Conservation (phyloP, 192 early-diverging fungal genomes). For the Coemansia aciculifera region DNA sequence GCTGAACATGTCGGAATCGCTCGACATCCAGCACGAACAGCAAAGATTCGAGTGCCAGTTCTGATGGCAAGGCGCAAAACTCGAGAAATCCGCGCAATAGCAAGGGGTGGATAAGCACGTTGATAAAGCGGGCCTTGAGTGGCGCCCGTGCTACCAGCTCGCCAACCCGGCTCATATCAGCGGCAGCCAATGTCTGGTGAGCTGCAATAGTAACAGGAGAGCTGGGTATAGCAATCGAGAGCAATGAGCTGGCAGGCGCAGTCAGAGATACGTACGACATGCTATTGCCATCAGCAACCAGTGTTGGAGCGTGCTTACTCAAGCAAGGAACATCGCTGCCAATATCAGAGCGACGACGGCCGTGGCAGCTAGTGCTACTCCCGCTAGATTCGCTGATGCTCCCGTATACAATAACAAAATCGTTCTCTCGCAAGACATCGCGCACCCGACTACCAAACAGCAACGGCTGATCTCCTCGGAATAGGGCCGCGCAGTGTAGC, state of each 20-base stretch:
- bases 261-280: background rate
- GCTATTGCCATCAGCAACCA: background rate
- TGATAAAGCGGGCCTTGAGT: constrained; percentile 53
- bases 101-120: constrained; percentile 39
- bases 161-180: constrained; percentile 20
- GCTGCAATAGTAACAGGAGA: background rate
- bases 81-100: constrained; percentile 43
- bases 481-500: constrained; percentile 53
- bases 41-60: constrained; percentile 78
- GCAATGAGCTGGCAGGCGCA: background rate
- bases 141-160: constrained; percentile 35
- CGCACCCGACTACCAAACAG: constrained; percentile 56
- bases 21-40: constrained; percentile 88
- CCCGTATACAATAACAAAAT: constrained; percentile 58
- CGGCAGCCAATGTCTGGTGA: background rate
- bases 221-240: background rate
- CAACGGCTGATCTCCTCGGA: constrained; percentile 42
- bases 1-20: constrained; percentile 61
- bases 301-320: background rate
- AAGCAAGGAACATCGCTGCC: background rate
- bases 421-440: constrained; percentile 57
- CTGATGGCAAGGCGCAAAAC: constrained; percentile 56
- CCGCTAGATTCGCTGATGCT: constrained; percentile 13
- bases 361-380: constrained; percentile 34
- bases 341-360: background rate